Evolutionary conservation across 2,329 filamentous ascomycete genomes (phyloP), one percentile per base, ranked within the genome.

Genomic region (Colletotrichum sp.): DNA sequence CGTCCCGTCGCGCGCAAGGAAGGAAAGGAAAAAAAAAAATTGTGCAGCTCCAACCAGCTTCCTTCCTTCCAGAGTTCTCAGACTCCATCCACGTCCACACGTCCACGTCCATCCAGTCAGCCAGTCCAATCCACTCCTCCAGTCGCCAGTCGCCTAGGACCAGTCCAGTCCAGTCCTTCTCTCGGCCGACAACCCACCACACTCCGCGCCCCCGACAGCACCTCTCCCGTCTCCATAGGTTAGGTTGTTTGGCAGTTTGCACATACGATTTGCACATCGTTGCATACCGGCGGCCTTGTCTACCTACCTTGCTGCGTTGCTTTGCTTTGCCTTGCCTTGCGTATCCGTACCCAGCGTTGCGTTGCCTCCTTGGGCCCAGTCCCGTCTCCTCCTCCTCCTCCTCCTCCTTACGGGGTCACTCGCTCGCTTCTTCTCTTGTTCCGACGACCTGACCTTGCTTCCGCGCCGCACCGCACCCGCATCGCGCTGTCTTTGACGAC

Each of bases 371-470:
- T 48, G 38, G 38, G 38, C 9, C 38, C 38, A 48, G 38, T 48
- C 38, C 38, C 38, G 38, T 48, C 38, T 48, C 38, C 38, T 43
- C 38, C 16, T 48, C 38, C 38, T 48, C 18, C 36, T 48, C 9
- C 43, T 48, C 43, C 43, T 48, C 43, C 66, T 24, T 43, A 68
- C 55, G 67, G 67, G 67, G 57, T 70, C 73, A 52, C 63, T 52
- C 70, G 73, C 70, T 48, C 72, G 32, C 73, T 75, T 68, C 73
- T 38, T 73, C 55, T 57, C 68, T 63, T 67, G 68, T 67, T 65
- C 73, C 73, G 69, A 67, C 70, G 57, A 72, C 63, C 63, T 64
- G 64, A 72, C 63, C 63, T 72, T 73, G 61, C 70, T 61, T 34
- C 58, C 30, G 58, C 58, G 58, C 28, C 58, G 58, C 58, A 32